Percentiles rank a stretch among this genome's conserved stretches.
Evolutionary conservation across 768 basidiomycete species (phyloP).

Genomic region (Hemileccinum impolitum): DNA sequence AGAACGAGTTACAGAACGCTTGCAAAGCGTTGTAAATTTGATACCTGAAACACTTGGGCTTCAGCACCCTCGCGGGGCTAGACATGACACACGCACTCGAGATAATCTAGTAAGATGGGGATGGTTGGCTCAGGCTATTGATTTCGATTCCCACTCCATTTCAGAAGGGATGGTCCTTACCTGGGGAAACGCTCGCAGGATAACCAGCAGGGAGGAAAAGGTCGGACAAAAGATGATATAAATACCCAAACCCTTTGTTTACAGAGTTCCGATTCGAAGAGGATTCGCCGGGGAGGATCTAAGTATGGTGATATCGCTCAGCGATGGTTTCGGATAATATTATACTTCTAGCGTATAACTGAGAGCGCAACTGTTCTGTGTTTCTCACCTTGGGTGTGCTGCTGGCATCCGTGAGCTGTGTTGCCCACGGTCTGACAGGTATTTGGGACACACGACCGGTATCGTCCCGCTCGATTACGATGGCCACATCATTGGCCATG

Average conservation of each 20-base stretch:
- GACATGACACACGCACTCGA: constrained; percentile 37
- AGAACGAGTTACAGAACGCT: constrained; percentile 67
- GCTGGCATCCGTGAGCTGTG: neutral
- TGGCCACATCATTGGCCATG: neutral
- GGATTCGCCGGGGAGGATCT: constrained; percentile 3
- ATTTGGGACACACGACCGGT: constrained; percentile 16
- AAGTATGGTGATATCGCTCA: constrained; percentile 1
- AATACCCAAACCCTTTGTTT: neutral
- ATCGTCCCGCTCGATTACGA: constrained; percentile 22
- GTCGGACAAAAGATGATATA: constrained; percentile 20
- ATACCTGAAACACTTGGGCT: constrained; percentile 41
- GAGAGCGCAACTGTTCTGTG: neutral
- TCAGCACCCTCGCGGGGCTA: constrained; percentile 2
- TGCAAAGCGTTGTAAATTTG: constrained; percentile 65
- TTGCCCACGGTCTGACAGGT: constrained; percentile 8
- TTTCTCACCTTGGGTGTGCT: constrained; percentile 17
- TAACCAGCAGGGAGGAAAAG: constrained; percentile 64
- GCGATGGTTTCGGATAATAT: neutral
- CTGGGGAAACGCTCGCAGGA: constrained; percentile 58
- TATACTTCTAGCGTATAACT: neutral
- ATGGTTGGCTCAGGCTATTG: neutral
- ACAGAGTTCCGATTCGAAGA: neutral
- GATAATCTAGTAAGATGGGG: constrained; percentile 45
- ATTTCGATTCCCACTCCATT: neutral
- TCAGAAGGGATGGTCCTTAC: constrained; percentile 27